Conservation (phyloP, 1,284 basidiomycete species). For the Testicularia cyperi region DNA sequence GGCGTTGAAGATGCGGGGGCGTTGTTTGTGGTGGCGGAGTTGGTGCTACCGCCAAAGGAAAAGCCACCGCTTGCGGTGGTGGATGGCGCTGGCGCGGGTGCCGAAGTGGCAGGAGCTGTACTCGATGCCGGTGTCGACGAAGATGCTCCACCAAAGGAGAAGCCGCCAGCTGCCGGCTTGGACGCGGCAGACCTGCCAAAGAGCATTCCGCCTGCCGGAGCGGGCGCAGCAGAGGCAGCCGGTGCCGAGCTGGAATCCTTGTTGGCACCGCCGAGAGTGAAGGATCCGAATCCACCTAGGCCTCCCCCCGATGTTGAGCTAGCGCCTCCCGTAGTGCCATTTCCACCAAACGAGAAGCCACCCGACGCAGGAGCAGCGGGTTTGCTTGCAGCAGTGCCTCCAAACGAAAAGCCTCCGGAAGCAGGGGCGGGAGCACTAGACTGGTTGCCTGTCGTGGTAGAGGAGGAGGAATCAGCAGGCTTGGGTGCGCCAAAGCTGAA, state of each 20-base stretch:
- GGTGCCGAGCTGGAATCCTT: conserved; percentile 3
- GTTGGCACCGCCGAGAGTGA: conserved; percentile 27
- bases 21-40: conserved; percentile 31
- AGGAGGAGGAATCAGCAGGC: neutral
- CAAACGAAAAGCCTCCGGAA: conserved; percentile 41
- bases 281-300: conserved; percentile 20
- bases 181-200: conserved; percentile 10
- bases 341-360: conserved; percentile 35
- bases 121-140: conserved; percentile 12
- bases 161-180: conserved; percentile 5
- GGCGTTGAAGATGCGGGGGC: no score
- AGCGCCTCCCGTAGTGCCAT: conserved; percentile 9
- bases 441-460: neutral
- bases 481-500: conserved; percentile 5
- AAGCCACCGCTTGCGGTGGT: conserved; percentile 29
- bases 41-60: conserved; percentile 33
- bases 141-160: conserved; percentile 12
- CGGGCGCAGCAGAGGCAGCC: conserved; percentile 6
- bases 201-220: conserved; percentile 12
- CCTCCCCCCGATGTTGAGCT: conserved; percentile 11
- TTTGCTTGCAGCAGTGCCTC: conserved; percentile 29
- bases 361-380: conserved; percentile 44
- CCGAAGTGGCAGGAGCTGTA: conserved; percentile 17
- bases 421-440: conserved; percentile 6
- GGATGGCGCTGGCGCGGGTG: conserved; percentile 15